Base-by-base conservation (phyloP, 2,329 filamentous ascomycete genomes). In the Microdochium bolleyi region DNA sequence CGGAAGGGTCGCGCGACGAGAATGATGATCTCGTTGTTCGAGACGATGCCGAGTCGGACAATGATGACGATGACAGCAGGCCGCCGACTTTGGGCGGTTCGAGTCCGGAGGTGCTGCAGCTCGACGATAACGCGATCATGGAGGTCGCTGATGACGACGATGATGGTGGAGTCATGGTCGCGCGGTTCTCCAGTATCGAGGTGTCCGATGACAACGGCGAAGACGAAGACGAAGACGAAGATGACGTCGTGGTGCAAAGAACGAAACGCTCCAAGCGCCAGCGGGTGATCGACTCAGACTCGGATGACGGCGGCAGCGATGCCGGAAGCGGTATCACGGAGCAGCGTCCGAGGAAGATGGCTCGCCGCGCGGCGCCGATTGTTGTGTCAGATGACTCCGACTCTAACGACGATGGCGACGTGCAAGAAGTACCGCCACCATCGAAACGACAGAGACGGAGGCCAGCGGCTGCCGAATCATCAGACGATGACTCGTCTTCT, bases 311-410 rank as follows among this genome's bases (percentile, higher is more conserved):
- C 30, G 16, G 3, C 19, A 19, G 37, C 19, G 37, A 14, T 16
- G 37, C 5, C 46, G 50, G 52, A 3, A 24, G 30, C 46, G 50
- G 53, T 4, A 21, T 27, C 14, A 30, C 51, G 14, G 37, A 54
- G n/a, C 30, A 44, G 30, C 30, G 19, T 11, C 22, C 21, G 9
- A 25, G 46, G 14, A 46, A 46, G 25, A 27, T 27, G 34, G 24
- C n/a, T 14, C n/a, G 37, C 21, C 57, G 59, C n/a, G 51, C 56
- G 11, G 51, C 56, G 11, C 51, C 58, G 38, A 59, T 57, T 19
- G 59, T 61, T 19, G 41, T 46, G 41, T 58, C 58, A 1, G 60
- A 61, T 51, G 58, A 60, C 10, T 58, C 60, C 50, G 55, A 55
- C 11, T 51, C 55, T 8, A 21, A 22, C 13, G 55, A 50, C 9